Percentiles rank a stretch among this genome's conserved stretches.
Evolutionary conservation across 2,329 filamentous ascomycete species (phyloP).

Genomic region (Domatiomyces catenatus): DNA sequence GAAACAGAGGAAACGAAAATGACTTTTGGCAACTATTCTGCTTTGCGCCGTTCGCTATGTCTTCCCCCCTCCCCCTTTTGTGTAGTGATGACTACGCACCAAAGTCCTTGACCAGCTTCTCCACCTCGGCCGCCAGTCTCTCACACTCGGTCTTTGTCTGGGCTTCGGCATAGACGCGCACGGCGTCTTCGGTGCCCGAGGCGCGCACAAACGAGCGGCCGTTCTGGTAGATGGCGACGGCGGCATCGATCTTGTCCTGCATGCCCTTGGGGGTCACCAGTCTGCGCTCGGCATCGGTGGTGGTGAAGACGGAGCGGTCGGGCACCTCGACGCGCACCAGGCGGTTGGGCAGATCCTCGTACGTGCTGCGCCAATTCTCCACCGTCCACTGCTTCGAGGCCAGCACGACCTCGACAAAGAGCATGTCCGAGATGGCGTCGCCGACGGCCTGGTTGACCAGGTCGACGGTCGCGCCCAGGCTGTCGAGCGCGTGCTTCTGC

Average conservation of each 20-base stretch:
- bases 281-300: slow-evolving; percentile 80
- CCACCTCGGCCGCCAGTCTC: slow-evolving; percentile 73
- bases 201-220: slow-evolving; percentile 83
- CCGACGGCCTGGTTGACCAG: slow-evolving; percentile 98
- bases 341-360: slow-evolving; percentile 85
- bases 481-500: slow-evolving; percentile 77
- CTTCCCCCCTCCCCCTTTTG: too few species aligned
- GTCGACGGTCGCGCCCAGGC: slow-evolving; percentile 65
- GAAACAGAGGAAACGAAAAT: too few species aligned
- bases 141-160: slow-evolving; percentile 79
- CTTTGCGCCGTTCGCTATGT: too few species aligned
- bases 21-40: too few species aligned
- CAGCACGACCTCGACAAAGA: slow-evolving; percentile 89
- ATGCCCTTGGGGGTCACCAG: slow-evolving; percentile 64
- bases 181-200: slow-evolving; percentile 88
- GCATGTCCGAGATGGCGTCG: slow-evolving; percentile 87
- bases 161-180: slow-evolving; percentile 90
- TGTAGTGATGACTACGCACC: slow-evolving; percentile 21
- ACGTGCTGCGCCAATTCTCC: slow-evolving; percentile 82
- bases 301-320: slow-evolving; percentile 77
- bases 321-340: slow-evolving; percentile 84
- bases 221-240: slow-evolving; percentile 79
- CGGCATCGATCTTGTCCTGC: slow-evolving; percentile 72
- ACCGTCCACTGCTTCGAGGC: slow-evolving; percentile 87
- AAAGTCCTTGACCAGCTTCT: slow-evolving; percentile 52